Evolutionary conservation across 768 basidiomycete genomes (phyloP), one percentile per base, ranked within the genome.

Genomic region (Sutorius australiensis): DNA sequence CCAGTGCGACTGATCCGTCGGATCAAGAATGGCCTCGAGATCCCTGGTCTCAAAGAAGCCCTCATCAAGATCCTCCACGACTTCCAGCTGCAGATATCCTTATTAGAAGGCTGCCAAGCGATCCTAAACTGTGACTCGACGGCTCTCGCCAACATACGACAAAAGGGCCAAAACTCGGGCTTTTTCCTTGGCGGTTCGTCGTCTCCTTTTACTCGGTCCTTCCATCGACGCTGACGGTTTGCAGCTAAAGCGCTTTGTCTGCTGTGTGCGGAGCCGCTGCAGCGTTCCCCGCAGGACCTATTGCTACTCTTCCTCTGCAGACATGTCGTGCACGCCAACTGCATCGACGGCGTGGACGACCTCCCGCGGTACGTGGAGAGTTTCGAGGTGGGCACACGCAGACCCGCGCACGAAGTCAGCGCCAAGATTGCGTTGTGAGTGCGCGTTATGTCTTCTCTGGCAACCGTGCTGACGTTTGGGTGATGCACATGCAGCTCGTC

Each of bases 31-130:
- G 95, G 97, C 2, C 77, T 98, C 3, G 94, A 98, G 70, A 98
- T 99, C 42, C 93, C 93, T 0, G 95, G 95, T 1, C 77, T 99
- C 53, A 95, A 97, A 67, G 85, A 87, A 46, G 94, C 95, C 5
- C 72, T 98, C 32, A 91, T 98, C 74, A 98, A 97, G 79, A 98
- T 99, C 49, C 72, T 99, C 46, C 93, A 95, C 58, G 95, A 97
- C 64, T 97, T 95, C 66, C 92, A 98, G 64, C 74, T 98, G 7
- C 95, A 95, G 69, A 89, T 92, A 24, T 95, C 92, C 9, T 72
- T 99, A 10, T 74, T 98, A 46, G 93, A 97, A 59, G 95, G 95
- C 2, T 97, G 94, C 64, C 87, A 91, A 70, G 81, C 81, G 5
- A 92, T 98, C 47, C 68, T 98, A 51, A 79, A 90, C 50, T 84